Evolutionary conservation across 2,329 filamentous ascomycete species (phyloP).

Genomic region (Microdochium nivale): DNA sequence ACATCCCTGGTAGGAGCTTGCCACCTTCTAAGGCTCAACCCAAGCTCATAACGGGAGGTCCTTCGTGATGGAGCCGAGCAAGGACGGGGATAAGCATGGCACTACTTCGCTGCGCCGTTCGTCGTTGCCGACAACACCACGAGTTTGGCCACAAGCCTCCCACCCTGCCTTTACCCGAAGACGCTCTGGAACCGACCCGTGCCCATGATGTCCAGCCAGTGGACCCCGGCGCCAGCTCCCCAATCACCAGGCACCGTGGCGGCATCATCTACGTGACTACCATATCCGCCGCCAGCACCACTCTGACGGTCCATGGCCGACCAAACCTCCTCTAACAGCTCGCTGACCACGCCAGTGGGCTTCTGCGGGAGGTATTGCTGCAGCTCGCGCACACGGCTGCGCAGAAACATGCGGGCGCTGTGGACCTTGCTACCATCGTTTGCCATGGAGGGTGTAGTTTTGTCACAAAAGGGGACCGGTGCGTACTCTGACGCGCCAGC

Average conservation of each 20-base stretch:
- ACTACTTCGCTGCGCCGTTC: neutral
- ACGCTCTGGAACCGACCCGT: neutral
- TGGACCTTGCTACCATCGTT: neutral
- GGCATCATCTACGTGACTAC: neutral
- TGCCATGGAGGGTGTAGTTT: neutral
- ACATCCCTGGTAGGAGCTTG: neutral
- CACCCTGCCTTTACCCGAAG: neutral
- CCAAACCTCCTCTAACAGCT: neutral
- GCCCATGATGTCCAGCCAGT: neutral
- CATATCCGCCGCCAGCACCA: neutral
- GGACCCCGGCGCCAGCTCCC: neutral
- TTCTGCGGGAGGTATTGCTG: neutral
- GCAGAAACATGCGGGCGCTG: neutral
- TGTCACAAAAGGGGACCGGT: neutral
- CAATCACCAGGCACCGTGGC: neutral
- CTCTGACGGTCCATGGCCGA: neutral
- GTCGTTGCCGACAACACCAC: neutral
- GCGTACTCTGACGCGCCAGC: neutral
- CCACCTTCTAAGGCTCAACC: neutral
- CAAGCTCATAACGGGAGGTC: neutral
- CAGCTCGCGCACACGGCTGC: neutral
- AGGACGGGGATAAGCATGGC: neutral
- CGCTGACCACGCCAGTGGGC: neutral
- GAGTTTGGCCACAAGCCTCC: neutral
- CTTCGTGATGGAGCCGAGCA: neutral